A percentile compares a stretch with the other conserved stretches of the same genome.
These are phyloP conservation scores for Fennellomyces sp. DNA, from an alignment of 371 early-diverging fungal species.

Conservation along the genomic window DNA sequence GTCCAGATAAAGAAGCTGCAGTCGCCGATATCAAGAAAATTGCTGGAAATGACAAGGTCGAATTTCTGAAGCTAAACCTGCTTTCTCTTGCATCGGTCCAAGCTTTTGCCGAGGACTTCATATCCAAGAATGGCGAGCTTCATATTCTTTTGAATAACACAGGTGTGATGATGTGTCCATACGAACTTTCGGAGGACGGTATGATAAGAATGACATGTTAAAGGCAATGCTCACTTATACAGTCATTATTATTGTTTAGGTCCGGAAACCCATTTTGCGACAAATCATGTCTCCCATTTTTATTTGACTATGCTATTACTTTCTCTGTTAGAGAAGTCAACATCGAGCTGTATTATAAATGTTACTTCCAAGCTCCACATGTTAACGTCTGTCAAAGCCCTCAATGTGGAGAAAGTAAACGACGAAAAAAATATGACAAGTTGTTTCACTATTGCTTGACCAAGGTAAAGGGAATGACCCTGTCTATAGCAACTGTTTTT, in stretches of 20 bases:
- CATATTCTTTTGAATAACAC: constrained; percentile 71
- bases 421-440: constrained; percentile 33
- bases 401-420: constrained; percentile 42
- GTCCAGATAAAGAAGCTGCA: constrained; percentile 40
- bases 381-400: constrained; percentile 27
- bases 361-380: constrained; percentile 53
- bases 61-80: constrained; percentile 63
- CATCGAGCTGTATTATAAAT: constrained; percentile 60
- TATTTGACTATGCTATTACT: constrained; percentile 67
- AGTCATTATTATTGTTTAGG: not conserved
- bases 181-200: constrained; percentile 20
- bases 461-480: no score
- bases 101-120: constrained; percentile 56
- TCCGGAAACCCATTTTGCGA: constrained; percentile 40
- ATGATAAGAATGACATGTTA: no score
- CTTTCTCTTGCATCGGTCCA: constrained; percentile 56
- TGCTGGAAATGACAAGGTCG: constrained; percentile 55
- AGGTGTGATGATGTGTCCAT: constrained; percentile 78
- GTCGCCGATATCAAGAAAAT: constrained; percentile 55
- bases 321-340: constrained; percentile 54
- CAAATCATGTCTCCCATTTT: constrained; percentile 81
- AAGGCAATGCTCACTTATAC: no score
- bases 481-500: no score
- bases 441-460: constrained; percentile 19
- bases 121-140: constrained; percentile 44